These are phyloP conservation scores for Epichloe bromicola DNA, from an alignment of 2,329 filamentous ascomycete genomes.

Conservation along the genomic window DNA sequence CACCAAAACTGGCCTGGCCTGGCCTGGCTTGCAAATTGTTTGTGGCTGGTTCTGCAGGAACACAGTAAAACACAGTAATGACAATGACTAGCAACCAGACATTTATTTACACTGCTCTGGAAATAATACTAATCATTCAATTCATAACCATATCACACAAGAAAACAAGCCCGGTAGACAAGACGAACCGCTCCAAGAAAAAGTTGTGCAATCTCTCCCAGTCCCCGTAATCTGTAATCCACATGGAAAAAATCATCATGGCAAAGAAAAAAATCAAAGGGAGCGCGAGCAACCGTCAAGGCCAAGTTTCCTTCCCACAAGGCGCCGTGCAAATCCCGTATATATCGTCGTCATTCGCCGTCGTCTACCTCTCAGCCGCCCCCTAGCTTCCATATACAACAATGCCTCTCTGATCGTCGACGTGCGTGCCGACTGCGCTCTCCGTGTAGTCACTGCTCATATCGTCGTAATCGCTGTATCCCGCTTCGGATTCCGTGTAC, in stretches of 20 bases:
- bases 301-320: neutral
- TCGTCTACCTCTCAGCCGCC: neutral
- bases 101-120: neutral
- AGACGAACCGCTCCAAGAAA: neutral
- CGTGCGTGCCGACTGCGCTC: constrained; percentile 19
- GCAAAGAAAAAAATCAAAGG: neutral
- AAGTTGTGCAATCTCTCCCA: neutral
- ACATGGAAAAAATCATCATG: neutral
- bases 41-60: no score
- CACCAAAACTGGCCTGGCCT: no score
- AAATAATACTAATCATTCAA: neutral
- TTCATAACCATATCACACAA: neutral
- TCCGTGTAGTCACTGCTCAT: constrained; percentile 36
- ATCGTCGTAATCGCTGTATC: constrained; percentile 27
- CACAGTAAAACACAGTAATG: no score
- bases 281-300: neutral
- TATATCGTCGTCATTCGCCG: neutral
- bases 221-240: neutral
- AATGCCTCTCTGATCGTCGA: constrained; percentile 19
- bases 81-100: neutral
- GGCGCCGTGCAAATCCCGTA: neutral
- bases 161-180: neutral
- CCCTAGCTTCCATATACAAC: constrained; percentile 18
- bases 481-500: constrained; percentile 23
- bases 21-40: no score